A percentile compares a stretch with the other conserved stretches of the same genome.
Evolutionary conservation across 352 stramenopile species (phyloP).

Genomic region (Phytophthora niederhauseri): DNA sequence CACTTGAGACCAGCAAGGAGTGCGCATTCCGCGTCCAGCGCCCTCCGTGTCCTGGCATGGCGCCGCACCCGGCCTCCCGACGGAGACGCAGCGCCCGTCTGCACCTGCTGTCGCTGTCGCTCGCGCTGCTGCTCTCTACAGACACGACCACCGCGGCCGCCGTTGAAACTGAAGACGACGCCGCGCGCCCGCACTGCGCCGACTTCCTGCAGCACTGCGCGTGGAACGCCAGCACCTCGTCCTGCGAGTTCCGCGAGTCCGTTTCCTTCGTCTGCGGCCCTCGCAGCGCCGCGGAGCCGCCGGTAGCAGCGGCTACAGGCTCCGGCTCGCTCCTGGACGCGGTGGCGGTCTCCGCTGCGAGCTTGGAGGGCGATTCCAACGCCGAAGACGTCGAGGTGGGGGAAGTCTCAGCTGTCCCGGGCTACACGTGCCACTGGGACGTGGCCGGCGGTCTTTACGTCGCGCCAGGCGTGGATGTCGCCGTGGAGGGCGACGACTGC

Average conservation of each 20-base stretch:
- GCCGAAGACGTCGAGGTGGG: conserved; percentile 7
- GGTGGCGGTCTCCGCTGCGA: not conserved
- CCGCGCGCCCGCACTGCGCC: conserved; percentile 43
- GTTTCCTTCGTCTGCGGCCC: conserved; percentile 52
- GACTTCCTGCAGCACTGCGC: conserved; percentile 49
- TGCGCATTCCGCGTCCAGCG: not conserved
- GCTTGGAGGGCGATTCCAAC: conserved; percentile 10
- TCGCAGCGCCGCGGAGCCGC: conserved; percentile 1
- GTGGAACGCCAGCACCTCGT: conserved; percentile 56
- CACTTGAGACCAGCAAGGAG: not conserved
- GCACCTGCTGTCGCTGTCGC: not conserved
- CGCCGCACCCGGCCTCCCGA: not conserved
- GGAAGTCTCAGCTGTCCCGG: conserved; percentile 19
- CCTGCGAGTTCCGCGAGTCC: conserved; percentile 54
- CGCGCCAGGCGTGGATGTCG: conserved; percentile 40
- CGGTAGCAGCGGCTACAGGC: conserved; percentile 1
- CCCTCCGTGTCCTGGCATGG: not conserved
- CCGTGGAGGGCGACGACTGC: conserved; percentile 59
- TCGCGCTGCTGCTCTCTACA: not conserved
- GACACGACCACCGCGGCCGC: not conserved
- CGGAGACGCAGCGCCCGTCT: not conserved
- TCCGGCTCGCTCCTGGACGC: conserved; percentile 16
- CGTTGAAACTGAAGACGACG: not conserved
- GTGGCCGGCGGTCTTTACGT: conserved; percentile 62
- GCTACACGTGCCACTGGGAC: conserved; percentile 63